Percentiles rank a stretch among this genome's conserved stretches.
phyloP scores from a whole-genome alignment of 257 asterid genomes.

The Plantago ovata region DNA sequence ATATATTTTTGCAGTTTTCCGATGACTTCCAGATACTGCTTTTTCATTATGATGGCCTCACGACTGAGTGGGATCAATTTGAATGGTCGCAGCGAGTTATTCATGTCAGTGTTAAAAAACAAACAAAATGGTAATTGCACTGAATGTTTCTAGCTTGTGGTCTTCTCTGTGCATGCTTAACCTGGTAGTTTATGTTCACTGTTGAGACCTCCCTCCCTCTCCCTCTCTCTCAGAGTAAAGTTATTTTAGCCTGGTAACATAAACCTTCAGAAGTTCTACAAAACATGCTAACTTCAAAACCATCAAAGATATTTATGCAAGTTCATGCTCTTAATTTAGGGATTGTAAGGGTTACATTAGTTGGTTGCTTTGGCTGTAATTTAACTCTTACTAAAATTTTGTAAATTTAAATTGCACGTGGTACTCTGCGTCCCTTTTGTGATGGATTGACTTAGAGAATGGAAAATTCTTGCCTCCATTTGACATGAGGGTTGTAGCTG shows the following conservation, averaged over 20 bases:
- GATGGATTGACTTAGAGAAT: not conserved
- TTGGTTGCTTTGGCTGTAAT: not conserved
- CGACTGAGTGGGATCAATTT: constrained; percentile 95
- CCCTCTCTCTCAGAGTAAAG: too few species aligned
- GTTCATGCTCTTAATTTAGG: too few species aligned
- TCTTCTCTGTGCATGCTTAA: not conserved
- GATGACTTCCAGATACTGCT: constrained; percentile 94
- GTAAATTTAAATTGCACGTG: not conserved
- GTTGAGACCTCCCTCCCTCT: too few species aligned
- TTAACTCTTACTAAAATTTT: constrained; percentile 1
- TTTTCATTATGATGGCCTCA: constrained; percentile 92
- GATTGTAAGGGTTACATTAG: too few species aligned
- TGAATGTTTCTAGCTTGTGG: constrained; percentile 15
- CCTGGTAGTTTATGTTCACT: too few species aligned
- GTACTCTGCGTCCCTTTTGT: not conserved
- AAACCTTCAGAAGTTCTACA: too few species aligned
- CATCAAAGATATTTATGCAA: too few species aligned
- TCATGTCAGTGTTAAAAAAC: constrained; percentile 86
- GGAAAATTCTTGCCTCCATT: not conserved
- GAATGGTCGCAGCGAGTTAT: constrained; percentile 93
- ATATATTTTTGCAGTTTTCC: constrained; percentile 56
- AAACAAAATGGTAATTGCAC: constrained; percentile 80
- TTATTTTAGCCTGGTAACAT: too few species aligned
- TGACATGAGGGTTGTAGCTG: too few species aligned
- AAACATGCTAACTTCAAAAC: too few species aligned